Evolutionary conservation across 2,329 filamentous ascomycete species (phyloP).

Genomic region (Xylaria sp.): DNA sequence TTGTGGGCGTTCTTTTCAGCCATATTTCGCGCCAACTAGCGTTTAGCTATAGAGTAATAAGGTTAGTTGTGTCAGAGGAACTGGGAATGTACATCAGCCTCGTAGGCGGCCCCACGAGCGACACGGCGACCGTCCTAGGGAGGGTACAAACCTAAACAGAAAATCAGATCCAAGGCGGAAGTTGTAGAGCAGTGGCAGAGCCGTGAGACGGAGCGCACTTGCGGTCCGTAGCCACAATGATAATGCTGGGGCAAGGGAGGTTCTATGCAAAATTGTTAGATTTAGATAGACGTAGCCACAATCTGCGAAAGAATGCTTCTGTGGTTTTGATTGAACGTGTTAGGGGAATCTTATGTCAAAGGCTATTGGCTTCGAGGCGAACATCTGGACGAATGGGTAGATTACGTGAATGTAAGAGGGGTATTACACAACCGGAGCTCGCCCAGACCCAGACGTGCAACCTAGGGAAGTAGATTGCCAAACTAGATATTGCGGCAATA

Average conservation of each 20-base stretch:
- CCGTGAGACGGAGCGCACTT: no score
- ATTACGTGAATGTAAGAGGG: no score
- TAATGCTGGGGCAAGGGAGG: background rate
- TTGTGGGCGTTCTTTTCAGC: slow-evolving; percentile 12
- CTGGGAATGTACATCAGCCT: background rate
- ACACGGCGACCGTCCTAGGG: background rate
- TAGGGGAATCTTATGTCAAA: no score
- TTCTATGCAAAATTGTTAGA: slow-evolving; percentile 7
- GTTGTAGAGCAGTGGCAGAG: background rate
- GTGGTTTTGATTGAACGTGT: no score
- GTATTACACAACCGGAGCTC: no score
- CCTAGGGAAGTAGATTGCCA: no score
- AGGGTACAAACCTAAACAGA: background rate
- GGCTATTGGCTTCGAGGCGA: no score
- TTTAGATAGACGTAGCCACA: background rate
- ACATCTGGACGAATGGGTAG: no score
- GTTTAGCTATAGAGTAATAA: background rate
- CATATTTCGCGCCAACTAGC: slow-evolving; percentile 20
- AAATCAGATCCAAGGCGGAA: background rate
- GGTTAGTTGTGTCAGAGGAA: slow-evolving; percentile 1
- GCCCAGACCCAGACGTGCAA: no score
- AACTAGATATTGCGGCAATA: no score
- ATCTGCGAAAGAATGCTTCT: no score
- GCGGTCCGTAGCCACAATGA: background rate
- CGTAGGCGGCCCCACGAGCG: background rate